Base-by-base conservation (phyloP, 257 asterid genomes). In the Fraxinus anomala region DNA sequence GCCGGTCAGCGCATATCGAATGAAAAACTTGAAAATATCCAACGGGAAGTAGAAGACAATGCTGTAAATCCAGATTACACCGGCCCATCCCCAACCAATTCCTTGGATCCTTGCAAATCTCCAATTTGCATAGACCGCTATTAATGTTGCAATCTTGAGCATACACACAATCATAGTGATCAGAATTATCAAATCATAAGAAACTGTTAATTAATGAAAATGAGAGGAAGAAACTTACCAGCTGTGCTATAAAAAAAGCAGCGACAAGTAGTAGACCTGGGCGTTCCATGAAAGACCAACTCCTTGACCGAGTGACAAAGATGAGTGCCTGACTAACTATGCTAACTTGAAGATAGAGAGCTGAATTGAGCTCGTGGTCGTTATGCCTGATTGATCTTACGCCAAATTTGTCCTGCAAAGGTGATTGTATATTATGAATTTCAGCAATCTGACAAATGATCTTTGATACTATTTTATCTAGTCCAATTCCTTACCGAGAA, bases 61-160 rank as follows among this genome's bases (percentile, higher is more conserved):
- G 69, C 90, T 89, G 73, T 85, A 89, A 13, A 88, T 28, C 92
- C 92, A 88, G 33, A 88, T 88, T 24, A 88, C 82, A 42, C 90
- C 89, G 23, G 92, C 92, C 92, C 92, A 89, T 0, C 92, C 90
- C 92, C 92, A 89, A 10, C 92, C 92, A 11, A 89, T 83, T 17
- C 89, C 90, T 0, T 54, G 83, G 44, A 86, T 89, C 37, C 84
- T 82, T 28, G 90, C 90, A 19, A 88, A 88, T 39, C 39, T 81
- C 92, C 92, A 88, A 76, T 83, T 80, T 5, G 85, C 88, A 56
- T 89, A 89, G 61, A 89, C 92, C 2, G 89, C 90, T 39, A 86
- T 56, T 14, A 83, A 0, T 12, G 90, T 85, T 30, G 90, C 90
- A 21, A 83, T 24, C 89, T 86, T 76, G 54, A 68, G 73, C n/a